Base-by-base conservation (phyloP, 2,329 filamentous ascomycete genomes). In the Trichothecium roseum region DNA sequence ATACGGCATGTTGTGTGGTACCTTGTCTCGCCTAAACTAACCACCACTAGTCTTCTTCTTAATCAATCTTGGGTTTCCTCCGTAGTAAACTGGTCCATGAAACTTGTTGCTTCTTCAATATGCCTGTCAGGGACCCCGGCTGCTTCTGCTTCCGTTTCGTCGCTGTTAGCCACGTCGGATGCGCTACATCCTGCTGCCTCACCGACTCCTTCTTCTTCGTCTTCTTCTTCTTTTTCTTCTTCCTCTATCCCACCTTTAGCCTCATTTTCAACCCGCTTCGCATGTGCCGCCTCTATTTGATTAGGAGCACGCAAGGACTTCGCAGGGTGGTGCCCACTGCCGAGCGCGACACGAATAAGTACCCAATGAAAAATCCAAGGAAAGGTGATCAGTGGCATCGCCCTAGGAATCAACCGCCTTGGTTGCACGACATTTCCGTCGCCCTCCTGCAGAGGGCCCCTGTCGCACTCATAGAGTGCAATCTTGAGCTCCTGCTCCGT, bases 341-440 rank as follows among this genome's bases (percentile, higher is more conserved):
- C 47, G n/a, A 44, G 43, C 4, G 49, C 55, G 20, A 62, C 47
- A 12, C 54, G 50, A 27, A 54, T 50, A 45, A 62, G 43, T 18
- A 86, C 72, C 30, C 71, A 68, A 10, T 78, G 68, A 43, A 96
- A 94, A 2, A 96, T 64, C 91, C 91, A 98, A 0, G 91, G 89
- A 47, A 95, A 96, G 40, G 81, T 91, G 47, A 95, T 91, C 8
- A 96, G 63, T 0, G 91, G 89, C 68, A 87, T 81, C 3, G 63
- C 60, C 8, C 63, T 63, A 24, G 20, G 10, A 6, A 24, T 10
- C 20, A 24, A 24, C 10, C 6, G 41, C 2, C 40, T 40, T 27
- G 45, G 35, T 28, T 45, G 43, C 32, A 47, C 18, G 4, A 43
- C 40, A n/a, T 36, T 35, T 13, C 54, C 64, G 6, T 10, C 20